These are phyloP conservation scores for Lipomyces spencermartinsiae DNA, from an alignment of 805 yeast genomes.

Conservation along the genomic window DNA sequence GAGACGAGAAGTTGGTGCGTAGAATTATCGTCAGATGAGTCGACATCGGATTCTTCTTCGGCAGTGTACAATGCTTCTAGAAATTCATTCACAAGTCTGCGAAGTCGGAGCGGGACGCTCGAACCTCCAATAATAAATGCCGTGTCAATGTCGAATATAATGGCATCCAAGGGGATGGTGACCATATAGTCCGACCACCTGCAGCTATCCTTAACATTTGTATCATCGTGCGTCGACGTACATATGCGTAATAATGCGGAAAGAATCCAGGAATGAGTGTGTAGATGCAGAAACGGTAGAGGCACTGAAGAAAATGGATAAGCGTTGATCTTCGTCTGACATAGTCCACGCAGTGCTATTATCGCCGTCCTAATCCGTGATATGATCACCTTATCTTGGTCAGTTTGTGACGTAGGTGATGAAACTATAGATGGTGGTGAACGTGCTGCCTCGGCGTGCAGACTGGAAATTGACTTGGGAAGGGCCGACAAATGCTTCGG, in stretches of 20 bases:
- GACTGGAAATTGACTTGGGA: background rate
- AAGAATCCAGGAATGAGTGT: constrained; percentile 23
- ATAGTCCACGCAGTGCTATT: constrained; percentile 7
- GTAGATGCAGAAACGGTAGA: constrained; percentile 5
- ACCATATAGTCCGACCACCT: background rate
- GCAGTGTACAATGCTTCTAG: background rate
- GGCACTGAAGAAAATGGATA: constrained; percentile 26
- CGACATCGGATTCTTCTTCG: background rate
- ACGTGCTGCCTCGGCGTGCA: constrained; percentile 2
- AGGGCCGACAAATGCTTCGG: background rate
- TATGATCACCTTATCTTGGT: background rate
- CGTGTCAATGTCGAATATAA: constrained; percentile 20
- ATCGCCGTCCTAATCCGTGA: constrained; percentile 3
- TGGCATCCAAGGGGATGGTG: background rate
- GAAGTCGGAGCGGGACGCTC: constrained; percentile 10
- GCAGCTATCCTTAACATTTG: background rate
- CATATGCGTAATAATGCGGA: constrained; percentile 2
- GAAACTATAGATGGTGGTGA: background rate
- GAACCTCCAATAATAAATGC: constrained; percentile 25
- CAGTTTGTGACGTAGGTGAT: background rate
- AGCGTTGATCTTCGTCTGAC: constrained; percentile 19
- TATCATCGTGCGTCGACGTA: background rate
- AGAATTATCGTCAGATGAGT: background rate
- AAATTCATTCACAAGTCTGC: constrained; percentile 11
- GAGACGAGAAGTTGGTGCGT: background rate